Evolutionary conservation across 257 asterid species (phyloP).

Genomic region (Forsythia viridissima): DNA sequence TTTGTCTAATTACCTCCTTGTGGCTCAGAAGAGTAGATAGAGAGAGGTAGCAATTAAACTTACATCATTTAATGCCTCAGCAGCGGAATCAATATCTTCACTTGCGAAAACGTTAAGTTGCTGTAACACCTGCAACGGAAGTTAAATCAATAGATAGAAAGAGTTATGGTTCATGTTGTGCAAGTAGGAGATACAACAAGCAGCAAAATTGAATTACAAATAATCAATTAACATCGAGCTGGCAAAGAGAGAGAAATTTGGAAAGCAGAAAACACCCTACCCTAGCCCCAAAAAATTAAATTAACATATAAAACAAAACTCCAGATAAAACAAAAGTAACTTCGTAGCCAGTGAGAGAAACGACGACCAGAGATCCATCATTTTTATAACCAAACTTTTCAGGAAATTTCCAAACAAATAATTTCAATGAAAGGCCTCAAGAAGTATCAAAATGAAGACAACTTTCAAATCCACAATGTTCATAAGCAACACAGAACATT

Average conservation of each 20-base stretch:
- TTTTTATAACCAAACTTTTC: background rate
- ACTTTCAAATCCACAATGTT: background rate
- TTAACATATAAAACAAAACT: background rate
- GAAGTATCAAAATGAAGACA: background rate
- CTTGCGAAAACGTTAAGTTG: slow-evolving; percentile 74
- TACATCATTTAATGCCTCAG: slow-evolving; percentile 89
- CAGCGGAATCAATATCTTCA: slow-evolving; percentile 82
- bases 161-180: background rate
- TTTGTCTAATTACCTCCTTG: background rate
- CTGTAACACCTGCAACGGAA: slow-evolving; percentile 65
- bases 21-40: background rate
- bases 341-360: background rate
- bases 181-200: background rate
- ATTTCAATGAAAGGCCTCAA: background rate
- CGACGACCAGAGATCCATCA: background rate
- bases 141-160: slow-evolving; percentile 18
- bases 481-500: background rate
- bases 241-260: background rate
- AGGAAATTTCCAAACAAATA: background rate
- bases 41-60: slow-evolving; percentile 31
- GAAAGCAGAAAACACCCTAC: background rate
- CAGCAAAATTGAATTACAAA: background rate
- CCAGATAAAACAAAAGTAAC: background rate
- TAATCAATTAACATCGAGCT: background rate
- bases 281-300: background rate